phyloP scores from a whole-genome alignment of 2,329 filamentous ascomycete genomes.

The Chaetomiaceae sp. region DNA sequence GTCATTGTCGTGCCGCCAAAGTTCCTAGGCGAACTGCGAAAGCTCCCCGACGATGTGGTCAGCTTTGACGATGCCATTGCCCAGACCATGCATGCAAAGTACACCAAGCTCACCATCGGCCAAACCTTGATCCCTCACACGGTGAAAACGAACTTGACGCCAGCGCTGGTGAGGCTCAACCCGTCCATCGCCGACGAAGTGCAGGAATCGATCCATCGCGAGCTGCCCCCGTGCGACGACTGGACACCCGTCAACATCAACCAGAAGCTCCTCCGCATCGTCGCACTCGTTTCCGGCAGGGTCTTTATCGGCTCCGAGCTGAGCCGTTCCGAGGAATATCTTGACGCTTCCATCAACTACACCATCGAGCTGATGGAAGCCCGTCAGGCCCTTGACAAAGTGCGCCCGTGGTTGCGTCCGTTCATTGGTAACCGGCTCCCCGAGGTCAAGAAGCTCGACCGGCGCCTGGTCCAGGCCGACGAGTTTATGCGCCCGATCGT shows the following conservation, averaged over 20 bases:
- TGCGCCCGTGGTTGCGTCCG: constrained; percentile 32
- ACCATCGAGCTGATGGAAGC: constrained; percentile 40
- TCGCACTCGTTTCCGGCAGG: constrained; percentile 42
- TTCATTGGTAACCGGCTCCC: constrained; percentile 32
- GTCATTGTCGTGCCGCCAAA: constrained; percentile 30
- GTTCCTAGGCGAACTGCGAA: constrained; percentile 31
- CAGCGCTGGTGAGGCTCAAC: constrained; percentile 35
- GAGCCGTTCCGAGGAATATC: constrained; percentile 40
- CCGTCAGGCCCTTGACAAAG: constrained; percentile 27
- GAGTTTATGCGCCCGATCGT: constrained; percentile 36
- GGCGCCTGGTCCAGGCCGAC: constrained; percentile 31
- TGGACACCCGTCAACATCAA: constrained; percentile 41
- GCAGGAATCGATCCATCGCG: constrained; percentile 29
- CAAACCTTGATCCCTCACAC: constrained; percentile 28
- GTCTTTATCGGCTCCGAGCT: constrained; percentile 45
- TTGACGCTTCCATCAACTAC: constrained; percentile 45
- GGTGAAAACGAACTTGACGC: constrained; percentile 32
- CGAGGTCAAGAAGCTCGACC: constrained; percentile 32
- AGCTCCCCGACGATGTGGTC: constrained; percentile 31
- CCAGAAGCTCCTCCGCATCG: constrained; percentile 39
- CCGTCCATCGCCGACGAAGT: constrained; percentile 37
- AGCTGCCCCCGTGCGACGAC: constrained; percentile 34
- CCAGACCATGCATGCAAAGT: constrained; percentile 31
- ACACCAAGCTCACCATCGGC: constrained; percentile 30
- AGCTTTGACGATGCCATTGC: constrained; percentile 28